Evolutionary conservation across 257 asterid species (phyloP).

Genomic region (Pogostemon cablin): DNA sequence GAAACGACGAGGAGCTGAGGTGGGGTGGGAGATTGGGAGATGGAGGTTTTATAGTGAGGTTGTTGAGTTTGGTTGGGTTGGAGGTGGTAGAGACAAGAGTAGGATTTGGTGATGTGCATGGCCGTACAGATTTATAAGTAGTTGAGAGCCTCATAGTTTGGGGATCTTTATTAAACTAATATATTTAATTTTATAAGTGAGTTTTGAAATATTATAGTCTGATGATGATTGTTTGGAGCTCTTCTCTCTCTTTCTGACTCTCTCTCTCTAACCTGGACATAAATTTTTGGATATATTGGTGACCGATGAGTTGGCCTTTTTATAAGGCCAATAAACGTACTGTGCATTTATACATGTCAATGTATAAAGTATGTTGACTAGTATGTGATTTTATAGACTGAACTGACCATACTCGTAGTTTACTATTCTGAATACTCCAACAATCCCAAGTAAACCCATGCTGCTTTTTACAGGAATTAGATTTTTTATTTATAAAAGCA

Average conservation of each 20-base stretch:
- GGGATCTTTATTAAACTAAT: neutral
- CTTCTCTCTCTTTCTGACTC: too few relatives aligned
- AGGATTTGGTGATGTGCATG: constrained; percentile 46
- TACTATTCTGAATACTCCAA: too few relatives aligned
- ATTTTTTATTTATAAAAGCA: too few relatives aligned
- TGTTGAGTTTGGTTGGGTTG: constrained; percentile 12
- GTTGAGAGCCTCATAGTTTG: constrained; percentile 50
- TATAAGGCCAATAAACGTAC: constrained; percentile 41
- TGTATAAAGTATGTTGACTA: constrained; percentile 21
- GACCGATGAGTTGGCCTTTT: constrained; percentile 27
- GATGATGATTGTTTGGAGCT: too few relatives aligned
- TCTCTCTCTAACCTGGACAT: neutral
- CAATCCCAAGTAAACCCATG: too few relatives aligned
- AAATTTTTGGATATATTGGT: neutral
- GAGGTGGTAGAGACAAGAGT: constrained; percentile 16
- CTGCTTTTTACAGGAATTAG: too few relatives aligned
- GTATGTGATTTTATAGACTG: neutral
- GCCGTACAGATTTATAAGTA: constrained; percentile 34
- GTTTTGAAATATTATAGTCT: neutral
- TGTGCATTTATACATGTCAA: neutral
- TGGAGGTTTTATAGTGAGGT: constrained; percentile 25
- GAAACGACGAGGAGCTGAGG: neutral
- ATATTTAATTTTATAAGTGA: neutral
- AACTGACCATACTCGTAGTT: too few relatives aligned
- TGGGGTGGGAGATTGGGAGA: constrained; percentile 25